These are phyloP conservation scores for Sphagnum tenellum DNA, from an alignment of 225 moss, liverwort and hornwort genomes.

Conservation along the genomic window DNA sequence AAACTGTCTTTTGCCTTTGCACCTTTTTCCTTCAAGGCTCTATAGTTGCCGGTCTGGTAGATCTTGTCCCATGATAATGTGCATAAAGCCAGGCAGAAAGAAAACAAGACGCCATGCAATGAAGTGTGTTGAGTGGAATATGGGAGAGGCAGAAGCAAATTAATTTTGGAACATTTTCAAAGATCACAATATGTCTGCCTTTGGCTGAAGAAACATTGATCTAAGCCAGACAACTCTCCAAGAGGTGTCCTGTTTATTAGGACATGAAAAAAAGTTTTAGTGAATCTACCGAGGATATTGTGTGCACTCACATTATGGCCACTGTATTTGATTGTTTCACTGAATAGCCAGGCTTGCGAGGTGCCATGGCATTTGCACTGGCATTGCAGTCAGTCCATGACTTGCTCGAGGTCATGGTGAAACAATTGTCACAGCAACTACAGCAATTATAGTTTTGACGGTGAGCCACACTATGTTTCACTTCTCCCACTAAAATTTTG, in stretches of 20 bases:
- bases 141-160: background rate
- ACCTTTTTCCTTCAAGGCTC: slow-evolving; percentile 2
- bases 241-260: background rate
- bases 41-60: slow-evolving; percentile 6
- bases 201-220: too few relatives aligned
- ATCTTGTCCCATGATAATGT: slow-evolving; percentile 6
- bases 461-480: slow-evolving; percentile 28
- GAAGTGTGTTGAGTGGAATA: background rate
- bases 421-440: slow-evolving; percentile 90
- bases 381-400: slow-evolving; percentile 95
- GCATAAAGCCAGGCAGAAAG: slow-evolving; percentile 3
- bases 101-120: background rate
- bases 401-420: slow-evolving; percentile 73
- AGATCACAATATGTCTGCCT: too few relatives aligned
- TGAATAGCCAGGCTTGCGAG: slow-evolving; percentile 54
- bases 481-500: background rate
- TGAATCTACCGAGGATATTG: too few relatives aligned
- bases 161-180: too few relatives aligned
- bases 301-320: too few relatives aligned
- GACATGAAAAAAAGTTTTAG: too few relatives aligned
- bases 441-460: slow-evolving; percentile 83
- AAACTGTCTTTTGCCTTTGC: background rate
- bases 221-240: background rate
- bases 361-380: slow-evolving; percentile 98
- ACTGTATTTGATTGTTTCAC: too few relatives aligned